These are phyloP conservation scores for Alternaria gansuensis DNA, from an alignment of 2,329 filamentous ascomycete genomes.

Conservation along the genomic window DNA sequence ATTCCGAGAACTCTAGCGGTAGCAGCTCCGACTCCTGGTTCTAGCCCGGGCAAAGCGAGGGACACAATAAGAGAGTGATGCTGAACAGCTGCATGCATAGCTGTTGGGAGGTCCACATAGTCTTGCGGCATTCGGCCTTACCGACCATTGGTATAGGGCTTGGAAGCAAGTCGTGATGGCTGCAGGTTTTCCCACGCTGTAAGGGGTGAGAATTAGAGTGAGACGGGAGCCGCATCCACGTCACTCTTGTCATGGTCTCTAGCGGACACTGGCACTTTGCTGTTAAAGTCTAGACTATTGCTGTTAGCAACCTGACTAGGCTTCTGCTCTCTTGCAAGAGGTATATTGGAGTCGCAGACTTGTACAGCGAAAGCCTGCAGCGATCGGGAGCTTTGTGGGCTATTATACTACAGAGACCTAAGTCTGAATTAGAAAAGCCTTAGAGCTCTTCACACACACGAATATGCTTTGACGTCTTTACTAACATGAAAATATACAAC, in stretches of 20 bases:
- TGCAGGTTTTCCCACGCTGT: background rate
- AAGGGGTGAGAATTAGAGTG: background rate
- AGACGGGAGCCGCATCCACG: background rate
- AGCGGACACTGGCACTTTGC: background rate
- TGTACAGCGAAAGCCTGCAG: too few species aligned
- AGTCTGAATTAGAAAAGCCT: too few species aligned
- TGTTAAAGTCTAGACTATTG: background rate
- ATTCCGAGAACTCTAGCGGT: rapidly evolving
- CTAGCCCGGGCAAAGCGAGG: conserved; percentile 3
- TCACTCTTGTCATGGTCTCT: background rate
- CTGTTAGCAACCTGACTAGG: background rate
- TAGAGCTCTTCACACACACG: too few species aligned
- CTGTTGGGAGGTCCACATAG: conserved; percentile 4
- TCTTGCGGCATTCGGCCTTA: conserved; percentile 9
- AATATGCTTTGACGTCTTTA: too few species aligned
- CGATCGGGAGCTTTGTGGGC: too few species aligned
- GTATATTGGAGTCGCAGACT: too few species aligned
- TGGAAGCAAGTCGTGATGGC: conserved; percentile 10
- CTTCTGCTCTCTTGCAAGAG: too few species aligned
- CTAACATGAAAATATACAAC: too few species aligned
- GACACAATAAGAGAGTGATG: background rate
- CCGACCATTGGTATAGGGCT: conserved; percentile 3
- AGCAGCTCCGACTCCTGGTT: too few species aligned
- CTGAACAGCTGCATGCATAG: conserved; percentile 7
- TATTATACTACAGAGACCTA: too few species aligned